Conservation (phyloP, 2,329 filamentous ascomycete genomes). For the Epichloe baconii region DNA sequence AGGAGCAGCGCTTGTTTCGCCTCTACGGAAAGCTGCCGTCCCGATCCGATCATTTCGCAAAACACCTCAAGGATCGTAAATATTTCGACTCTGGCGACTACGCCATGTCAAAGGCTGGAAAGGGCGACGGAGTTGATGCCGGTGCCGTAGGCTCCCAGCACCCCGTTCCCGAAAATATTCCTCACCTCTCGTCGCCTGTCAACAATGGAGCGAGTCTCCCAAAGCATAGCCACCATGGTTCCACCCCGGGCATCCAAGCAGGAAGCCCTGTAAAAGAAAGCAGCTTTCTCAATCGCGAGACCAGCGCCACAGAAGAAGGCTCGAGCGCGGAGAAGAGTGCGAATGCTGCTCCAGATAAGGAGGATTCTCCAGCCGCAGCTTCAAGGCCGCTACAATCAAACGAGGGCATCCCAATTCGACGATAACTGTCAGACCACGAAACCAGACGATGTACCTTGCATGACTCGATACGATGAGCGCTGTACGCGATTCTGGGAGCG, state of each 20-base stretch:
- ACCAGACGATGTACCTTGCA: background rate
- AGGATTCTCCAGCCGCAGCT: slow-evolving; percentile 23
- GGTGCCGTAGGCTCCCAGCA: slow-evolving; percentile 91
- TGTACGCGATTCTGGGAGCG: background rate
- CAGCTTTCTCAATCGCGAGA: slow-evolving; percentile 74
- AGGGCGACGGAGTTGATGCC: slow-evolving; percentile 85
- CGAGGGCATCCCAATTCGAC: slow-evolving; percentile 49
- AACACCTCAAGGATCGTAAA: slow-evolving; percentile 98
- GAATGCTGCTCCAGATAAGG: slow-evolving; percentile 18
- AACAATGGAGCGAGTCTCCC: slow-evolving; percentile 19
- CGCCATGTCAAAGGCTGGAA: slow-evolving; percentile 92
- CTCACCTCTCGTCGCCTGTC: slow-evolving; percentile 64
- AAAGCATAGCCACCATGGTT: slow-evolving; percentile 25
- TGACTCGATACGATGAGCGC: background rate
- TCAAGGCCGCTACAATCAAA: slow-evolving; percentile 11
- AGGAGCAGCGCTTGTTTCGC: slow-evolving; percentile 92
- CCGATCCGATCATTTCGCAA: slow-evolving; percentile 91
- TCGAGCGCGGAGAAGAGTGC: slow-evolving; percentile 16
- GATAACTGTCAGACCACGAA: slow-evolving; percentile 24
- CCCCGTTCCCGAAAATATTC: slow-evolving; percentile 88
- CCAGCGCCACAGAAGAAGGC: slow-evolving; percentile 43
- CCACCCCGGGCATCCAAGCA: slow-evolving; percentile 38
- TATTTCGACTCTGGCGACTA: slow-evolving; percentile 97
- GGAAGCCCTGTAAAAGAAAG: slow-evolving; percentile 84
- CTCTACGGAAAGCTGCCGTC: slow-evolving; percentile 96